Evolutionary conservation across 192 early-diverging fungal genomes (phyloP).

Genomic region (Dispira simplex): DNA sequence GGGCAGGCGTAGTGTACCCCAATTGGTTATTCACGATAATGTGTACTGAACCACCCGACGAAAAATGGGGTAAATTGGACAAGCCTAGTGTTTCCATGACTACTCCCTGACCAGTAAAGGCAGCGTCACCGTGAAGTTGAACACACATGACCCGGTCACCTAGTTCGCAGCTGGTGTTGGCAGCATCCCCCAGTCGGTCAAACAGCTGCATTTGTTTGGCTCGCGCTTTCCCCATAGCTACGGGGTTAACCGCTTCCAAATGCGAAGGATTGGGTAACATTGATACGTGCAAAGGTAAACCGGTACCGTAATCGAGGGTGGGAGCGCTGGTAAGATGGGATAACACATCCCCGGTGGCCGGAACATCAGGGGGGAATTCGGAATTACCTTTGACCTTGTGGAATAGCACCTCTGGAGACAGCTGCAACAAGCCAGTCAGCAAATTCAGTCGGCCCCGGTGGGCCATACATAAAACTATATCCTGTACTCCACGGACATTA

Average conservation of each 20-base stretch:
- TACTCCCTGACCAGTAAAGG: conserved; percentile 77
- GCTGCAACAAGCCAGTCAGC: conserved; percentile 74
- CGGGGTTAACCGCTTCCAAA: conserved; percentile 92
- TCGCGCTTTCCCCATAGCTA: conserved; percentile 89
- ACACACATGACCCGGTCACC: conserved; percentile 91
- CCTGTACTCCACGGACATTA: conserved; percentile 49
- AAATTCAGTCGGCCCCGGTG: conserved; percentile 93
- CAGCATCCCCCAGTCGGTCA: conserved; percentile 39
- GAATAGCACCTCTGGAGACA: conserved; percentile 67
- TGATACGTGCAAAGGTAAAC: conserved; percentile 57
- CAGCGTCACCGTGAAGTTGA: conserved; percentile 90
- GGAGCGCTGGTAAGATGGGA: conserved; percentile 78
- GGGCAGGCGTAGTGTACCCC: conserved; percentile 91
- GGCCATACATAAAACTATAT: conserved; percentile 88
- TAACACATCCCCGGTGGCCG: conserved; percentile 81
- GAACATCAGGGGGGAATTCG: conserved; percentile 65
- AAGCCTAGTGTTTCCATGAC: conserved; percentile 93
- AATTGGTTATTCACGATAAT: conserved; percentile 98
- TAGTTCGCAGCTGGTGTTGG: conserved; percentile 50
- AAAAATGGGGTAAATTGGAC: conserved; percentile 91
- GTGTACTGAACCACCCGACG: conserved; percentile 88
- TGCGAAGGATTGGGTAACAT: conserved; percentile 96
- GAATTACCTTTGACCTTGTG: conserved; percentile 89
- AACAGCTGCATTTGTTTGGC: conserved; percentile 81
- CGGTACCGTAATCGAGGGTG: conserved; percentile 52